Evolutionary conservation across 495 filamentous ascomycete species (phyloP).

Genomic region (Penicillium egyptiacum): DNA sequence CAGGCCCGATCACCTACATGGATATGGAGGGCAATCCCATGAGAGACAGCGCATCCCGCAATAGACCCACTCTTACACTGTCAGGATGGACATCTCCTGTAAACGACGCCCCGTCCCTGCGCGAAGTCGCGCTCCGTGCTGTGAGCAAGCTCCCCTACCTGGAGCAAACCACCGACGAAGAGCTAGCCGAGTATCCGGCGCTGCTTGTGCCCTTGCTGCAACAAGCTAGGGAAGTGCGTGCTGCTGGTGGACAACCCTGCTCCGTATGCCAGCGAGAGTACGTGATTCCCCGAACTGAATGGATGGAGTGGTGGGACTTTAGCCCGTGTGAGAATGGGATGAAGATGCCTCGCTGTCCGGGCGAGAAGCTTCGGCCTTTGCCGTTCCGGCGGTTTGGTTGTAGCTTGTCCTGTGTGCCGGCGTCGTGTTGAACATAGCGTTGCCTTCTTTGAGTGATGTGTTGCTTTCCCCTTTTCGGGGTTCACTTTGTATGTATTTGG

Average conservation of each 20-base stretch:
- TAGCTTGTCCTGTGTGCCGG: conserved; percentile 62
- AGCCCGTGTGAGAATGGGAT: conserved; percentile 46
- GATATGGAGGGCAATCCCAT: conserved; percentile 46
- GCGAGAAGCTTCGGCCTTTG: conserved; percentile 45
- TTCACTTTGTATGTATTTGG: not conserved
- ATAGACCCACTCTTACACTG: not conserved
- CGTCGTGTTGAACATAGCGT: conserved; percentile 13
- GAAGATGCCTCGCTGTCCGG: conserved; percentile 39
- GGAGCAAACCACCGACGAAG: conserved; percentile 42
- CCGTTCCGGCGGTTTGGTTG: conserved; percentile 66
- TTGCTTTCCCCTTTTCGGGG: not conserved
- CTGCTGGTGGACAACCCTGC: conserved; percentile 55
- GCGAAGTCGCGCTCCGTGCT: conserved; percentile 58
- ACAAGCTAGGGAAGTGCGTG: conserved; percentile 43
- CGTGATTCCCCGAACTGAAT: conserved; percentile 60
- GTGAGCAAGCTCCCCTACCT: conserved; percentile 45
- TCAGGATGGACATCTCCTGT: not conserved
- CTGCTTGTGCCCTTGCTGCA: conserved; percentile 43
- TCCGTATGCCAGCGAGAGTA: conserved; percentile 59
- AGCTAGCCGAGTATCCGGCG: conserved; percentile 41
- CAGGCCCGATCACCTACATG: conserved; percentile 42
- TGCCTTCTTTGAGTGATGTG: not conserved
- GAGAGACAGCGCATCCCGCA: conserved; percentile 6
- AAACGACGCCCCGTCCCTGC: conserved; percentile 51
- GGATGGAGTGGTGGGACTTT: conserved; percentile 73